Conservation (phyloP, 73 alveolate genomes). For the Uronychia binucleata region DNA sequence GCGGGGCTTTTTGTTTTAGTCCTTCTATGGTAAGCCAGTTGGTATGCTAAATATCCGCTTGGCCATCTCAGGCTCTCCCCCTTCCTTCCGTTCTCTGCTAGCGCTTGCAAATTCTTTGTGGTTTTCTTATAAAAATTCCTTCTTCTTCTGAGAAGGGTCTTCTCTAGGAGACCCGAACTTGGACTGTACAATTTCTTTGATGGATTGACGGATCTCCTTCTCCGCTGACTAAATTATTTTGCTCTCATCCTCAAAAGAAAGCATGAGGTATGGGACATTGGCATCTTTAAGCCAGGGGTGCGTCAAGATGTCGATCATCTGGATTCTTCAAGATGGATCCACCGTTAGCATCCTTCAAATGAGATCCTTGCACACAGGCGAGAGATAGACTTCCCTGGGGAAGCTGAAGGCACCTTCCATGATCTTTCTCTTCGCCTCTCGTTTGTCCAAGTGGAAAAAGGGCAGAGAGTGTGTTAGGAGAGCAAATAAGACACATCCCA, state of each 20-base stretch:
- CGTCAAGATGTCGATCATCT: slow-evolving; percentile 16
- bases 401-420: slow-evolving; percentile 20
- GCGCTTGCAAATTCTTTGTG: too few relatives aligned
- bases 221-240: too few relatives aligned
- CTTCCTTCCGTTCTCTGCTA: too few relatives aligned
- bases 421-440: slow-evolving; percentile 12
- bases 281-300: slow-evolving; percentile 28
- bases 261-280: not conserved
- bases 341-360: slow-evolving; percentile 26
- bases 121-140: too few relatives aligned
- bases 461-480: slow-evolving; percentile 1
- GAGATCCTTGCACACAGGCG: slow-evolving; percentile 16
- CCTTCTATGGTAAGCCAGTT: too few relatives aligned
- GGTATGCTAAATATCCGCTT: too few relatives aligned
- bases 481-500: slow-evolving; percentile 10
- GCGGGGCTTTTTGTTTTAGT: too few relatives aligned
- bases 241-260: not conserved
- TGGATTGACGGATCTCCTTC: too few relatives aligned
- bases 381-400: not conserved
- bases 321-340: slow-evolving; percentile 18
- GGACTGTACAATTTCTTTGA: too few relatives aligned
- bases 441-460: not conserved
- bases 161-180: too few relatives aligned
- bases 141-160: too few relatives aligned
- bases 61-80: too few relatives aligned